Evolutionary conservation across 345 rosid genomes (phyloP).

Genomic region (Erodium maritimum): DNA sequence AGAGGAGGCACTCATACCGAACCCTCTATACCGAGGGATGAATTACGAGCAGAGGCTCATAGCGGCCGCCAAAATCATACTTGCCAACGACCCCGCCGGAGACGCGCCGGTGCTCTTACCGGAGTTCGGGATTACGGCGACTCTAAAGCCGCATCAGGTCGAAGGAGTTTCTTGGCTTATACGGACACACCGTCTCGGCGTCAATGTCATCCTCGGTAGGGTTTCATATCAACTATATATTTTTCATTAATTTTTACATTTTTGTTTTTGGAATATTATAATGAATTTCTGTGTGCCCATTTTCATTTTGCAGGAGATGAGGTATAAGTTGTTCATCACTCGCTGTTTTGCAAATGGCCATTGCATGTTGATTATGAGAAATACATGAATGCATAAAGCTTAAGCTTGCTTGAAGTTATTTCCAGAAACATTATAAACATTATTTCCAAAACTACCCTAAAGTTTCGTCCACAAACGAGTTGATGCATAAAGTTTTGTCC

Average conservation of each 20-base stretch:
- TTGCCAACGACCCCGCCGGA: constrained; percentile 23
- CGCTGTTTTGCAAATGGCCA: background rate
- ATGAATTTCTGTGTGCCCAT: no score
- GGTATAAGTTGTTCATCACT: constrained; percentile 33
- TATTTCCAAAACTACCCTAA: no score
- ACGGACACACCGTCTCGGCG: constrained; percentile 51
- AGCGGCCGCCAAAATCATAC: constrained; percentile 42
- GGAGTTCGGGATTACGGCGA: constrained; percentile 47
- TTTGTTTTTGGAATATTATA: background rate
- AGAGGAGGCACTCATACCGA: no score
- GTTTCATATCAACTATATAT: background rate
- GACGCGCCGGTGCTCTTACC: constrained; percentile 16
- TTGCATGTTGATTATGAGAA: background rate
- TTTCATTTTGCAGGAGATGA: constrained; percentile 61
- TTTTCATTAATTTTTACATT: background rate
- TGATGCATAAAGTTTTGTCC: no score
- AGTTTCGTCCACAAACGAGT: no score
- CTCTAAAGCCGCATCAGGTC: constrained; percentile 64
- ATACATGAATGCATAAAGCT: no score
- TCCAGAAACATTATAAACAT: no score
- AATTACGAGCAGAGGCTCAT: constrained; percentile 48
- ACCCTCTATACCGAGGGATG: constrained; percentile 21
- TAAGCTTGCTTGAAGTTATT: no score
- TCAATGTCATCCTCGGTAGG: constrained; percentile 64
- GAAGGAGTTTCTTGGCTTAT: constrained; percentile 80